phyloP scores from a whole-genome alignment of 805 yeast genomes.

The Wickerhamomyces bisporus region DNA sequence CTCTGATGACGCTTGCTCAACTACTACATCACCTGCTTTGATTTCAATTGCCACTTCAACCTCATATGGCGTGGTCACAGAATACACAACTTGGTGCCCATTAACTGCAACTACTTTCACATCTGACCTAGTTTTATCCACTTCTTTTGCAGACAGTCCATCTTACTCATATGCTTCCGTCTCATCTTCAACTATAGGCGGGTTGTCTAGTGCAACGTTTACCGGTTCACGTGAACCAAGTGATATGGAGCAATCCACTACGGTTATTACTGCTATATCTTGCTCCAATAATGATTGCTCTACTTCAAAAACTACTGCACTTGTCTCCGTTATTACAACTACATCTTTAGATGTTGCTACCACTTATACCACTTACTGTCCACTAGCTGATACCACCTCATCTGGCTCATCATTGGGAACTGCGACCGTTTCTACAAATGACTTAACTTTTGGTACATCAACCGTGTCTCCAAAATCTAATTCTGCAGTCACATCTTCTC shows the following conservation, averaged over 20 bases:
- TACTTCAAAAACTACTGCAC: conserved; percentile 29
- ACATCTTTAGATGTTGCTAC: conserved; percentile 24
- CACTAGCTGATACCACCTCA: conserved; percentile 1
- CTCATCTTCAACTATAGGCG: too few relatives aligned
- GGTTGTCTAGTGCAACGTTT: too few relatives aligned
- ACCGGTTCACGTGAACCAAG: too few relatives aligned
- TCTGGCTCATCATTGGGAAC: neutral
- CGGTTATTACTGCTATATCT: conserved; percentile 31
- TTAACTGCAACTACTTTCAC: conserved; percentile 4
- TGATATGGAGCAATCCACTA: too few relatives aligned
- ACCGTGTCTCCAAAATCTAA: too few relatives aligned
- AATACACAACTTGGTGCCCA: conserved; percentile 23
- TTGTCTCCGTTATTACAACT: conserved; percentile 30
- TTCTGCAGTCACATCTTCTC: too few relatives aligned
- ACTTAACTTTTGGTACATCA: too few relatives aligned
- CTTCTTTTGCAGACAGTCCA: conserved; percentile 14
- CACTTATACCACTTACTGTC: conserved; percentile 37
- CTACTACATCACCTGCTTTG: conserved; percentile 13
- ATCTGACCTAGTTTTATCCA: too few relatives aligned
- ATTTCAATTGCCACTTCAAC: conserved; percentile 30
- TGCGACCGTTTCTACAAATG: neutral
- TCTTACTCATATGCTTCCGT: conserved; percentile 10
- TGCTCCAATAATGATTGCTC: conserved; percentile 29
- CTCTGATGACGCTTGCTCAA: conserved; percentile 8
- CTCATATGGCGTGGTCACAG: conserved; percentile 23